Percentiles rank a stretch among this genome's conserved stretches.
Evolutionary conservation across 2,329 filamentous ascomycete species (phyloP).

Genomic region (Botrytis porri): DNA sequence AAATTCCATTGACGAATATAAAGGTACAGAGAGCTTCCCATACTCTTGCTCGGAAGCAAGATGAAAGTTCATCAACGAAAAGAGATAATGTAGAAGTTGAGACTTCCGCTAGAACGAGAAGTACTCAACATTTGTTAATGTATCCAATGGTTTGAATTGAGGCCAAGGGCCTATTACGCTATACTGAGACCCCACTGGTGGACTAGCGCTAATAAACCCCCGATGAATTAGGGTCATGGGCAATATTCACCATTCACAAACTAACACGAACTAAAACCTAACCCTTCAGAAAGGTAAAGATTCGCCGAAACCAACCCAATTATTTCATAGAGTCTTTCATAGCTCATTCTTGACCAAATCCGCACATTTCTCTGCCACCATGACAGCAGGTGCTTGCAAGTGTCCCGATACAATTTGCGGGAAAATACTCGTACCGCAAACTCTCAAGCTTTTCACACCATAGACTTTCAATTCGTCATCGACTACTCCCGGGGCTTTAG

Average conservation of each 20-base stretch:
- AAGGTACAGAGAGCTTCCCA: background rate
- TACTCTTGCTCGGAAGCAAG: background rate
- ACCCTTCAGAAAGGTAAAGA: background rate
- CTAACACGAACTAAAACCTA: background rate
- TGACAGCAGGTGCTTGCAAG: slow-evolving; percentile 30
- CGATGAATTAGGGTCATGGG: background rate
- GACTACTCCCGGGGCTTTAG: slow-evolving; percentile 26
- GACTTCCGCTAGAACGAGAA: background rate
- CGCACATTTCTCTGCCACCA: slow-evolving; percentile 31
- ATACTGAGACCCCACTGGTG: background rate
- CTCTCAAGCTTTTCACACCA: slow-evolving; percentile 29
- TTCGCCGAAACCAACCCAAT: background rate
- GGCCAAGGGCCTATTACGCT: background rate
- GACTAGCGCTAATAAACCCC: background rate
- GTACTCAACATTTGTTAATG: background rate
- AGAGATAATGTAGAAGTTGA: background rate
- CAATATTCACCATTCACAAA: background rate
- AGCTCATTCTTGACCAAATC: slow-evolving; percentile 17
- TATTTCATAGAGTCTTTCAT: too few relatives aligned
- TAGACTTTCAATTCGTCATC: slow-evolving; percentile 31
- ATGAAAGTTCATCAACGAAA: background rate
- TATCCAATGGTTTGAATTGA: background rate
- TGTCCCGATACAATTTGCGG: slow-evolving; percentile 30
- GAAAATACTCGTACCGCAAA: slow-evolving; percentile 32
- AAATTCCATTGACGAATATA: background rate